Conservation (phyloP, 257 asterid genomes). For the Striga asiatica region DNA sequence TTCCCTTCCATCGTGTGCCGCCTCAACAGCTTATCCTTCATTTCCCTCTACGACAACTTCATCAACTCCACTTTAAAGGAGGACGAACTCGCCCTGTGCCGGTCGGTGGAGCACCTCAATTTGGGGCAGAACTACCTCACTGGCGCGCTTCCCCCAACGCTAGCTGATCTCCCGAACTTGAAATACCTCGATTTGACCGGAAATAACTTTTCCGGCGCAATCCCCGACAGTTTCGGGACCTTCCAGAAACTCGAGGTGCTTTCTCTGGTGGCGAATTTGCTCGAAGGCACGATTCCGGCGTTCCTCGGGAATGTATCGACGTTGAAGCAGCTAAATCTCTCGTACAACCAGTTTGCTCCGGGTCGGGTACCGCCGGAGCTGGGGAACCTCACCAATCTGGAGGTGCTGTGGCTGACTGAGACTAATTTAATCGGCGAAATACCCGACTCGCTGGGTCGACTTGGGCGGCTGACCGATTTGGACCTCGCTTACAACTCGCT, state of each 20-base stretch:
- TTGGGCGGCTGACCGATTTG: constrained; percentile 51
- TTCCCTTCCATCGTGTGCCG: constrained; percentile 60
- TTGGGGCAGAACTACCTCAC: constrained; percentile 63
- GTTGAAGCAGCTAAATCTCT: constrained; percentile 59
- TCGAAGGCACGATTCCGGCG: constrained; percentile 57
- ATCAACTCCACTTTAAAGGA: constrained; percentile 46
- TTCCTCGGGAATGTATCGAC: constrained; percentile 55
- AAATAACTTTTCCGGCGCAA: constrained; percentile 71
- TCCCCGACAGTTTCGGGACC: constrained; percentile 52
- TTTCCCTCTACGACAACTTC: constrained; percentile 57
- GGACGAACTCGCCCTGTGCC: constrained; percentile 27
- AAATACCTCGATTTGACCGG: constrained; percentile 68
- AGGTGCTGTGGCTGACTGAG: constrained; percentile 79
- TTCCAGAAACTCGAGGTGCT: constrained; percentile 66
- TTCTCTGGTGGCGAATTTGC: constrained; percentile 55
- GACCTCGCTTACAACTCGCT: constrained; percentile 69
- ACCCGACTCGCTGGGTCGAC: constrained; percentile 62
- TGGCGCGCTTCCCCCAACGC: constrained; percentile 41
- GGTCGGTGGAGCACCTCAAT: constrained; percentile 48
- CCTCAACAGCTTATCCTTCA: constrained; percentile 26
- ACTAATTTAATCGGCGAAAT: constrained; percentile 63
- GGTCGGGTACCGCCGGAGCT: constrained; percentile 82
- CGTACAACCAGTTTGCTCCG: constrained; percentile 63
- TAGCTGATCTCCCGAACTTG: constrained; percentile 42
- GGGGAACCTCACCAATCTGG: constrained; percentile 60